Evolutionary conservation across 2,329 filamentous ascomycete genomes (phyloP), one percentile per base, ranked within the genome.

Genomic region (Alternaria viburni): DNA sequence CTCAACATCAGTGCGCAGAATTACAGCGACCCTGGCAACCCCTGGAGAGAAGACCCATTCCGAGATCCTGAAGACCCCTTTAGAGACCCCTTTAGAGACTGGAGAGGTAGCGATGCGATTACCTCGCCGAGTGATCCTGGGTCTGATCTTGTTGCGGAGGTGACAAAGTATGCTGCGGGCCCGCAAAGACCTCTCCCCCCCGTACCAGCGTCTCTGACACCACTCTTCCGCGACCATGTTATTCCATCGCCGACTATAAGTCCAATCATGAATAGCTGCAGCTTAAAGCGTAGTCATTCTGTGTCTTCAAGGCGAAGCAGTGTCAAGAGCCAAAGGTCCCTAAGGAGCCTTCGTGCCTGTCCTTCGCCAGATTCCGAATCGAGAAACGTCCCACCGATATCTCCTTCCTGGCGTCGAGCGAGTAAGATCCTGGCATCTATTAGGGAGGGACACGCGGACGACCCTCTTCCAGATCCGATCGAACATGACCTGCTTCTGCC

Each of bases 401-500:
- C 70, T 15, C 72, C 71, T 8, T 73, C 75, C 23, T 68, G 50
- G 54, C 57, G 51, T 19, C 30, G 51, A n/a, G 21, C 60, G 4
- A 58, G 55, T 41, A 52, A 54, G 19, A 65, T 52, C 41, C 59
- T 62, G 4, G 44, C 62, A 44, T 61, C 67, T 17, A 51, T 67
- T 8, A 63, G 28, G 6, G 63, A 70, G 13, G 54, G 67, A 3
- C 13, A 52, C 10, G 57, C 64, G 52, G 70, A 64, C 23, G 68
- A 73, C 21, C 69, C 71, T 1, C 74, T 70, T 43, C 54, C 63
- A 13, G 72, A 74, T n/a, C 65, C 70, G 3, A 73, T 74, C 51
- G 74, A 77, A 49, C 70, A 74, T 41, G 76, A 76, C 43, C 57
- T 78, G 4, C 69, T 74, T 17, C 65, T 78, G 5, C 71, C 73